Conservation (phyloP, 2,329 filamentous ascomycete species). For the Sporothrix pseudoabietina region DNA sequence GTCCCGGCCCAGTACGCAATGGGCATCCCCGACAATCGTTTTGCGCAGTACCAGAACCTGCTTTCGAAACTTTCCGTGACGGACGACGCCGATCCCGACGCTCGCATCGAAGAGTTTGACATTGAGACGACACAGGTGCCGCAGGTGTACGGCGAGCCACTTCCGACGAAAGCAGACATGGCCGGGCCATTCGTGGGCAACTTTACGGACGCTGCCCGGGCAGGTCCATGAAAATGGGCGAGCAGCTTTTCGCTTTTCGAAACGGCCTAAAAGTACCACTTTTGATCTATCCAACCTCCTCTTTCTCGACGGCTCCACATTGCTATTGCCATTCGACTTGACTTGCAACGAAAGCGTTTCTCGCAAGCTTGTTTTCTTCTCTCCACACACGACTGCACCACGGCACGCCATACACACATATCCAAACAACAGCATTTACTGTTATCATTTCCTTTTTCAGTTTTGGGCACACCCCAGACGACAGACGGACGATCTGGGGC, state of each 20-base stretch:
- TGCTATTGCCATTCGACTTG: neutral
- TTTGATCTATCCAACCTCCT: neutral
- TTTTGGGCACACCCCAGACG: neutral
- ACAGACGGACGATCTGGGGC: constrained; percentile 11
- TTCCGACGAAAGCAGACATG: constrained; percentile 46
- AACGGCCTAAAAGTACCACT: neutral
- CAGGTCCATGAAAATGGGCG: constrained; percentile 47
- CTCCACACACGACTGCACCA: constrained; percentile 6
- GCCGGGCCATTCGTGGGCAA: constrained; percentile 58
- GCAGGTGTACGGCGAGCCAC: constrained; percentile 44
- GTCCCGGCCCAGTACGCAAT: constrained; percentile 49
- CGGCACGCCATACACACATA: neutral
- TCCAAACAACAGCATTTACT: constrained; percentile 4
- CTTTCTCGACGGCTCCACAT: neutral
- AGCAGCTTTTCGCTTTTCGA: no score
- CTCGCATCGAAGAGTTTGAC: constrained; percentile 50
- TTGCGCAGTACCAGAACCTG: constrained; percentile 63
- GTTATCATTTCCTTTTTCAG: neutral
- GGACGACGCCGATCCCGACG: constrained; percentile 49
- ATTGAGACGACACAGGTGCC: neutral
- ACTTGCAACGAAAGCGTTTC: constrained; percentile 18
- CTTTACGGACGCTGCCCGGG: constrained; percentile 61
- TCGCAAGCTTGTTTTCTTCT: neutral
- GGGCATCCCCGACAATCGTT: constrained; percentile 57
- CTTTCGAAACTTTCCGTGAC: constrained; percentile 59